phyloP scores from a whole-genome alignment of 2,329 filamentous ascomycete genomes.

The Hymenoscyphus repandus region DNA sequence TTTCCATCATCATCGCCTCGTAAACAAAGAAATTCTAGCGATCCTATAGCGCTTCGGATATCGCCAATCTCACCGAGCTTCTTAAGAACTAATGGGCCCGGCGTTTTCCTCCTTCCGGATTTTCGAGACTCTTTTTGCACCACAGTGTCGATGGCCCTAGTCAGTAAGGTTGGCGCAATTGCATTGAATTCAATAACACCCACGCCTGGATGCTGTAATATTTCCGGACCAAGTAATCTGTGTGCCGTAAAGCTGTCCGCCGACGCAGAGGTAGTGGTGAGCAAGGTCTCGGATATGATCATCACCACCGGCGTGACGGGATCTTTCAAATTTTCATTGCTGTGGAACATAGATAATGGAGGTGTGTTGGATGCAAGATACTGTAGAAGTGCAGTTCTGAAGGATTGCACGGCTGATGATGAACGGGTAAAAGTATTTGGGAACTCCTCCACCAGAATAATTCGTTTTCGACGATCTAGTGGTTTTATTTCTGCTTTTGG shows the following conservation, averaged over 20 bases:
- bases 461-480: constrained; percentile 38
- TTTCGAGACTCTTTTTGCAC: constrained; percentile 79
- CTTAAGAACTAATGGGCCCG: constrained; percentile 73
- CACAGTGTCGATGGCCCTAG: constrained; percentile 76
- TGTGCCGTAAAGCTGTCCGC: constrained; percentile 92
- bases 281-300: constrained; percentile 83
- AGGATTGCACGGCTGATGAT: constrained; percentile 60
- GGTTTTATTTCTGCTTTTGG: constrained; percentile 28
- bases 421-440: constrained; percentile 67
- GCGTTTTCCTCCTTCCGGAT: constrained; percentile 69
- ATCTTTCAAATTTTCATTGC: constrained; percentile 30
- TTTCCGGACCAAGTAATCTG: constrained; percentile 78
- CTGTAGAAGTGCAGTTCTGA: constrained; percentile 69
- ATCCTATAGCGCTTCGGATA: constrained; percentile 85
- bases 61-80: constrained; percentile 82
- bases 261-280: constrained; percentile 78
- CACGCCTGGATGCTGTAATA: constrained; percentile 74
- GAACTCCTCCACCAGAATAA: constrained; percentile 78
- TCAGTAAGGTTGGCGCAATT: constrained; percentile 78
- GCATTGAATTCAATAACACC: constrained; percentile 87
- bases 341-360: constrained; percentile 43
- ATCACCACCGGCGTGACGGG: constrained; percentile 72
- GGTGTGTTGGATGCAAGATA: constrained; percentile 67
- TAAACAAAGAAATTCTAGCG: constrained; percentile 86
- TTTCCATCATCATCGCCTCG: constrained; percentile 69